Conservation (phyloP, 768 basidiomycete genomes). For the Lyophyllum atratum region DNA sequence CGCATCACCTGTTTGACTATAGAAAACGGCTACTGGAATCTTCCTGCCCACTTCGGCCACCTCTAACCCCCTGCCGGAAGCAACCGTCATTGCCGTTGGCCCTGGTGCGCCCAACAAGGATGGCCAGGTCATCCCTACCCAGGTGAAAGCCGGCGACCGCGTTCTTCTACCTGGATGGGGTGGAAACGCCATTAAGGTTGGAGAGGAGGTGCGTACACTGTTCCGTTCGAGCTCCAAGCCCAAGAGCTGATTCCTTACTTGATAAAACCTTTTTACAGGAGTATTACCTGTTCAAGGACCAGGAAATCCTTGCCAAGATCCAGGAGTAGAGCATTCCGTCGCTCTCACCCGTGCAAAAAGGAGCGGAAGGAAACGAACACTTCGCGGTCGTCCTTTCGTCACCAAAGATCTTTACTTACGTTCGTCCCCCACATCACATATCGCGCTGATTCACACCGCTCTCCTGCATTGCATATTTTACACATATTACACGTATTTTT, state of each 20-base stretch:
- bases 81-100: conserved; percentile 93
- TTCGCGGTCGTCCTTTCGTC: neutral
- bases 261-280: conserved; percentile 56
- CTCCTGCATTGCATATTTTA: conserved; percentile 7
- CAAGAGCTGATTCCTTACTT: neutral
- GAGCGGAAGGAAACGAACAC: neutral
- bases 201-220: conserved; percentile 77
- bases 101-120: conserved; percentile 93
- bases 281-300: conserved; percentile 92
- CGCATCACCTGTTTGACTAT: neutral
- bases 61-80: conserved; percentile 87
- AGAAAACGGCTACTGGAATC: conserved; percentile 99
- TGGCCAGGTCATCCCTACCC: conserved; percentile 70
- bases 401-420: neutral
- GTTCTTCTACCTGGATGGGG: conserved; percentile 97
- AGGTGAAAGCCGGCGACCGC: conserved; percentile 87
- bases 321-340: conserved; percentile 62
- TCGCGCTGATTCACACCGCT: neutral
- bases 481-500: conserved; percentile 2
- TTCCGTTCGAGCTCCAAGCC: neutral
- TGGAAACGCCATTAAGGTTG: conserved; percentile 93
- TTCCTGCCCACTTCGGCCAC: conserved; percentile 94
- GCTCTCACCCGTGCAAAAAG: neutral
- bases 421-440: conserved; percentile 1
- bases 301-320: conserved; percentile 95